A percentile compares a stretch with the other conserved stretches of the same genome.
Conservation (phyloP, 768 basidiomycete genomes). For the Dioszegia hungarica region DNA sequence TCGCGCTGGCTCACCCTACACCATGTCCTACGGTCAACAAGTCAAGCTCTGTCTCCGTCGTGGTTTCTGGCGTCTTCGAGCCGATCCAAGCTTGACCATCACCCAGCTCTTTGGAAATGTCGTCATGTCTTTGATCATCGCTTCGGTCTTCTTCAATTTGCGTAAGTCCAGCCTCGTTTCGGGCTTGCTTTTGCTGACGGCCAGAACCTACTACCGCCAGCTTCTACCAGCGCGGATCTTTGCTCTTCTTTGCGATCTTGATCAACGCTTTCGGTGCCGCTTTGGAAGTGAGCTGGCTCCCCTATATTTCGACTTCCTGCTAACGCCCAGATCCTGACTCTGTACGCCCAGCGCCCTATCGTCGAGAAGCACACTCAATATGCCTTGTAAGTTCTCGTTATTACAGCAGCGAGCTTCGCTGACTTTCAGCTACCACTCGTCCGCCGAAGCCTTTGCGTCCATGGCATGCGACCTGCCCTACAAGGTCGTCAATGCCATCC, state of each 20-base stretch:
- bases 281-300: constrained; percentile 23
- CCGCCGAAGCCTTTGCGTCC: constrained; percentile 46
- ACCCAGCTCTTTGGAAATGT: constrained; percentile 46
- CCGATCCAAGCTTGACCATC: constrained; percentile 50
- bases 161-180: constrained; percentile 11
- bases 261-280: constrained; percentile 55
- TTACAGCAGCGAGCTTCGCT: background rate
- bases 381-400: constrained; percentile 25
- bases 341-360: constrained; percentile 51
- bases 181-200: background rate
- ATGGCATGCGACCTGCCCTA: constrained; percentile 48
- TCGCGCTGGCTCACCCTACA: constrained; percentile 50
- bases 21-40: constrained; percentile 54
- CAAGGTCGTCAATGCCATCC: constrained; percentile 39
- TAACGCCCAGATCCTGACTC: constrained; percentile 41
- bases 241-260: constrained; percentile 55
- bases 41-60: constrained; percentile 53
- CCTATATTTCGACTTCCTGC: constrained; percentile 7
- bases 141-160: constrained; percentile 46
- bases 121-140: constrained; percentile 41
- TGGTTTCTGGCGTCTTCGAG: constrained; percentile 54
- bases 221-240: constrained; percentile 37
- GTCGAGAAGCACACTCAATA: constrained; percentile 56
- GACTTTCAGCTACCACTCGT: constrained; percentile 55
- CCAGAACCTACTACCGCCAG: constrained; percentile 28